Evolutionary conservation across 805 yeast genomes (phyloP).

Genomic region (Yamadazyma phyllophila): DNA sequence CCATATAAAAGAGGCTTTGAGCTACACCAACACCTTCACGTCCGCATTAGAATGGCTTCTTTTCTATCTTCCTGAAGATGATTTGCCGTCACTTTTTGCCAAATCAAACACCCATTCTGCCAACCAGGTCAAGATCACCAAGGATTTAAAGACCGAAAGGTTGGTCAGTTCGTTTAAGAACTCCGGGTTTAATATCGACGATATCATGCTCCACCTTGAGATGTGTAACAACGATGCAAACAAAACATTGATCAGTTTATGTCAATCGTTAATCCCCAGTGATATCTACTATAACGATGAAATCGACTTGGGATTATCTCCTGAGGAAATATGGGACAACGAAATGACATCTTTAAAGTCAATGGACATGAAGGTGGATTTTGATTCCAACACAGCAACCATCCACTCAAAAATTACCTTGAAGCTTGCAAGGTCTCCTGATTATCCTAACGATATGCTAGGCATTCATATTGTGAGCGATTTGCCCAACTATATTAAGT

Average conservation of each 20-base stretch:
- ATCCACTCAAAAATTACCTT: conserved; percentile 3
- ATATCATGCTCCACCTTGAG: conserved; percentile 44
- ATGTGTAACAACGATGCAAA: conserved; percentile 43
- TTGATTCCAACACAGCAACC: not conserved
- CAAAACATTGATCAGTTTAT: conserved; percentile 53
- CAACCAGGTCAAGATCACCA: conserved; percentile 55
- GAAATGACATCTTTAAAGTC: conserved; percentile 11
- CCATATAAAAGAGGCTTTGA: conserved; percentile 72
- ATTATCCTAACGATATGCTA: conserved; percentile 67
- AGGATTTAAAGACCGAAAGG: conserved; percentile 54
- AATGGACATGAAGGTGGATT: conserved; percentile 11
- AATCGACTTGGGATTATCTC: conserved; percentile 17
- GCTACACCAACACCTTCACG: conserved; percentile 49
- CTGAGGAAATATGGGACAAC: conserved; percentile 11
- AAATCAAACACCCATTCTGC: conserved; percentile 57
- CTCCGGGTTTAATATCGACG: conserved; percentile 70
- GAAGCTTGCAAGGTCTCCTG: conserved; percentile 20
- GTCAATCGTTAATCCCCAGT: conserved; percentile 22
- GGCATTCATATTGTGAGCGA: conserved; percentile 59
- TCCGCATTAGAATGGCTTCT: conserved; percentile 73
- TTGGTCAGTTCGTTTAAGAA: conserved; percentile 55
- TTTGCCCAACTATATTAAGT: conserved; percentile 68
- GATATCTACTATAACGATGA: conserved; percentile 11
- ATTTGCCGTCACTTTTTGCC: conserved; percentile 66
- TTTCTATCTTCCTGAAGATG: conserved; percentile 92